Evolutionary conservation across 192 early-diverging fungal species (phyloP), one percentile per base, ranked within the genome.

Genomic region (Rhizophagus prolifer): DNA sequence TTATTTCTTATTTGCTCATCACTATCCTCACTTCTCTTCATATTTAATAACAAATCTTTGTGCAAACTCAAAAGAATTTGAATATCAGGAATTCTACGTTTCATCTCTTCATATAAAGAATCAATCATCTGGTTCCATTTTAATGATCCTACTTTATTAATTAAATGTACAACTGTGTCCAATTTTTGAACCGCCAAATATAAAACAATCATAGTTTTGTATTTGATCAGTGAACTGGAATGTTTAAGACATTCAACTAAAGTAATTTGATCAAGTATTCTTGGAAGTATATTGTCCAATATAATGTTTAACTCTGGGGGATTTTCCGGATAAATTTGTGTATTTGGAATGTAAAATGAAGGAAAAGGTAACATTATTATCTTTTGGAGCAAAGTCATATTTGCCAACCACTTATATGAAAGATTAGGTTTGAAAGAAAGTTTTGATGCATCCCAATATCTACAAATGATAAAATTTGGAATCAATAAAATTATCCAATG

Each of bases 401-500:
- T 96, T 5, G 88, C 86, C n/a, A 94, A 70, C 90, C 91, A 96
- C 65, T 89, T 87, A 3, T 82, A 80, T 4, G 90, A 91, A 13
- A 89, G 80, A 28, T 91, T 87, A 21, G 93, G 93, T 25, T 96
- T 94, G 79, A 92, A 88, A 25, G 91, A 90, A 36, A 93, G 72
- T 19, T 79, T 80, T 8, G 81, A 79, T 23, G 82, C 79, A 75
- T 86, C 80, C 92, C 91, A 94, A 73, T 85, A 93, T 13, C 92
- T 93, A 75, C 63, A 16, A 61, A 34, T 70, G 21, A 23, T 9
- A 58, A 30, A 34, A 2, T 13, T 2, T 44, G 4, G 1, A 26
- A 70, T 66, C 50, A 63, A 9, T 14, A 34, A 63, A 7, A 30
- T 34, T 62, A 21, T 23, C 3, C 6, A 14, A 7, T 5, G 46